Percentiles rank a stretch among this genome's conserved stretches.
Conservation (phyloP, 805 yeast species). For the Pichia insulana region DNA sequence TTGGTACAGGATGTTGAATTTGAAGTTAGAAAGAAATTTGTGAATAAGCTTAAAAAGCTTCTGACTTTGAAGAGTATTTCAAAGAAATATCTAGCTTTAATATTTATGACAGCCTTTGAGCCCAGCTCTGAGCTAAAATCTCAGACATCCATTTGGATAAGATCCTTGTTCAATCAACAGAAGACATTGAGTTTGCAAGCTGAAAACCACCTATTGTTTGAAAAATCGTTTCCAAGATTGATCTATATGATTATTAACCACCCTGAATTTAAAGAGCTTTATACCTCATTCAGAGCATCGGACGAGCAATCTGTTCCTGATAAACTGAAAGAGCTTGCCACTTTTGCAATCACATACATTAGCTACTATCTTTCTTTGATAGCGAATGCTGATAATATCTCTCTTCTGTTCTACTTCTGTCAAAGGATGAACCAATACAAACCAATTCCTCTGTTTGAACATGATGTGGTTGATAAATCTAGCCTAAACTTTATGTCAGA, state of each 20-base stretch:
- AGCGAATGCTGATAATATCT: slow-evolving; percentile 57
- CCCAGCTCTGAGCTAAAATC: slow-evolving; percentile 44
- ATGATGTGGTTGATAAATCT: slow-evolving; percentile 14
- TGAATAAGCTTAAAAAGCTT: slow-evolving; percentile 40
- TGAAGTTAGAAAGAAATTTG: slow-evolving; percentile 46
- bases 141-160: slow-evolving; percentile 61
- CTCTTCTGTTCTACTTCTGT: slow-evolving; percentile 65
- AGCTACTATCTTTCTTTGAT: slow-evolving; percentile 51
- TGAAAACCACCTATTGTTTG: slow-evolving; percentile 36
- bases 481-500: slow-evolving; percentile 61
- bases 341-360: slow-evolving; percentile 52
- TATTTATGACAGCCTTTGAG: slow-evolving; percentile 72
- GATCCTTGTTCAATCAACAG: slow-evolving; percentile 41
- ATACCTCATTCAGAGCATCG: slow-evolving; percentile 10
- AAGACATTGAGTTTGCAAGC: slow-evolving; percentile 10
- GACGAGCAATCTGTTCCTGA: slow-evolving; percentile 5
- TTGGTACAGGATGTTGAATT: slow-evolving; percentile 60
- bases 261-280: slow-evolving; percentile 45
- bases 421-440: slow-evolving; percentile 72
- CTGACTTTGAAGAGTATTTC: slow-evolving; percentile 48
- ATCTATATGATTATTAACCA: slow-evolving; percentile 70
- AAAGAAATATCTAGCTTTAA: slow-evolving; percentile 54
- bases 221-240: slow-evolving; percentile 57
- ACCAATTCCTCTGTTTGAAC: slow-evolving; percentile 40
- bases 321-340: slow-evolving; percentile 24